Evolutionary conservation across 2,329 filamentous ascomycete genomes (phyloP), one percentile per base, ranked within the genome.

Genomic region (Dactylellina drechsleri): DNA sequence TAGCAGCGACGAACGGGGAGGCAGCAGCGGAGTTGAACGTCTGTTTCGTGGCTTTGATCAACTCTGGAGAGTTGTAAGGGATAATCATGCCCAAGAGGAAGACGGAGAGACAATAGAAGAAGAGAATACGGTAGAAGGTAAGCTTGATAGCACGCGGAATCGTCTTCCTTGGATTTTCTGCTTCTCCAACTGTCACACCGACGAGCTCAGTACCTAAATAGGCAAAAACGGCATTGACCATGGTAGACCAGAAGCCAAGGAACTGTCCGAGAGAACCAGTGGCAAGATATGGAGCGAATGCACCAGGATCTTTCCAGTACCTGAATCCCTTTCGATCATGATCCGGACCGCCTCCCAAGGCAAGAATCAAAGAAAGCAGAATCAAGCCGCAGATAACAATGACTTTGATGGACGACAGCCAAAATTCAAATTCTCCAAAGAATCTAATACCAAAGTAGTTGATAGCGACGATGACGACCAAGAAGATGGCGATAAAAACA

Each of bases 71-170:
- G 84, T 93, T 83, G 84, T 91, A 93, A 0, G 90, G 90, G 2
- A 94, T 89, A 60, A 90, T 85, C 86, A 92, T 91, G 79, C 91
- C 91, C 65, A 94, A 84, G 60, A 93, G 85, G 61, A 94, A 85
- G 41, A 93, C 90, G 20, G 87, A 89, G 71, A 92, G 82, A 79
- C 89, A 85, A 84, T 94, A 94, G 85, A 94, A 94, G 83, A 93
- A 84, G 77, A 92, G 82, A 81, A 94, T 93, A 70, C 91, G 91
- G 84, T 87, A 93, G 82, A 93, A 93, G 78, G 91, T 93, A 58
- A 92, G 85, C 81, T 89, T 90, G 84, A 93, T 93, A 62, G 91
- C 91, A 73, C 89, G 87, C 5, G 91, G 91, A 76, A 94, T 89
- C 15, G 89, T 91, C 81, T 87, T 88, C 80, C 91, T 88, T 0